phyloP scores from a whole-genome alignment of 169 alveolate species.

The Eimeria praecox region DNA sequence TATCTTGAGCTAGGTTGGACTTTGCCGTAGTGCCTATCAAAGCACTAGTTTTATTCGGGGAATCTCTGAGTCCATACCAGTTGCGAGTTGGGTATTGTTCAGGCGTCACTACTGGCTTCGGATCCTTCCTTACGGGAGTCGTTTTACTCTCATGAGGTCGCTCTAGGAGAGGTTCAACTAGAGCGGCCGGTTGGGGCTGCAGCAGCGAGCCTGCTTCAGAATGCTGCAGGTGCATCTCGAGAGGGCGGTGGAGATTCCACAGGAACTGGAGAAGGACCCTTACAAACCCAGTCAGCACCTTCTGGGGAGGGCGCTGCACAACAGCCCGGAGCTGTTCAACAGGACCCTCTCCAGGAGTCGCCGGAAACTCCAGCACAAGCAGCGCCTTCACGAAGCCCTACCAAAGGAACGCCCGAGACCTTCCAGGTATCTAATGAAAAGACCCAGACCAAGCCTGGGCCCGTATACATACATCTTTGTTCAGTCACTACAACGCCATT shows the following conservation, averaged over 20 bases:
- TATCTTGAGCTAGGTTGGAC: background rate
- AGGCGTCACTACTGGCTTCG: background rate
- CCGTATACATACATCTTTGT: background rate
- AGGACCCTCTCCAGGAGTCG: background rate
- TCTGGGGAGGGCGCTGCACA: constrained; percentile 8
- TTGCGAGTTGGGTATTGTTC: background rate
- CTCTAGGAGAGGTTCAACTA: constrained; percentile 53
- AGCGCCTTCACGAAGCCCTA: background rate
- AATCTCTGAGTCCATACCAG: background rate
- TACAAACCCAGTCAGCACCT: background rate
- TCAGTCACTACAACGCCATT: background rate
- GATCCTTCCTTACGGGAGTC: background rate
- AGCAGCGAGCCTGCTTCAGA: constrained; percentile 16
- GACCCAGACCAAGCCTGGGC: background rate
- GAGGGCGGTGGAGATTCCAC: background rate
- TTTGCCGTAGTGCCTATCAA: background rate
- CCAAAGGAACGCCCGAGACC: background rate
- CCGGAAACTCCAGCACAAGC: constrained; percentile 3
- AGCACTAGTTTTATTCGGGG: background rate
- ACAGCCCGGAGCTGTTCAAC: background rate
- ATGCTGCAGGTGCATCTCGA: constrained; percentile 18
- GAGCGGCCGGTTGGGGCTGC: background rate
- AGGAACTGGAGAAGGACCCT: background rate
- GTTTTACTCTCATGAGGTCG: constrained; percentile 3
- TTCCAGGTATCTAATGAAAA: background rate